phyloP scores from a whole-genome alignment of 352 stramenopile species.

The Globisporangium orthogonon region DNA sequence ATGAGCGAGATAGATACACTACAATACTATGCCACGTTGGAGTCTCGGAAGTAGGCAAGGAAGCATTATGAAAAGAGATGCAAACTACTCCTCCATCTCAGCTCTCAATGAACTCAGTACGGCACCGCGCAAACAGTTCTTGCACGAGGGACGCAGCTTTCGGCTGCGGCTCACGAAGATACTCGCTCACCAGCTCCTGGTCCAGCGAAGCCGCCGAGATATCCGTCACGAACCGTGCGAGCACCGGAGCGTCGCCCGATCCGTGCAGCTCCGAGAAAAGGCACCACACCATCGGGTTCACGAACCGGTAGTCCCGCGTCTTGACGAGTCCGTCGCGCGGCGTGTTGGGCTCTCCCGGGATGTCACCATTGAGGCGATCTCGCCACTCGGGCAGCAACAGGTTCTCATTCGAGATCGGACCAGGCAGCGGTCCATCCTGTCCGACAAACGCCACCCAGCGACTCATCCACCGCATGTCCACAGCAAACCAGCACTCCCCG shows the following conservation, averaged over 20 bases:
- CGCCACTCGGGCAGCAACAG: constrained; percentile 40
- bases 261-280: constrained; percentile 61
- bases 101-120: constrained; percentile 14
- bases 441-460: constrained; percentile 54
- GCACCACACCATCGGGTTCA: constrained; percentile 73
- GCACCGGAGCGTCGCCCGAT: constrained; percentile 34
- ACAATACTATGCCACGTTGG: too few species aligned
- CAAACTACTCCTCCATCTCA: neutral
- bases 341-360: constrained; percentile 33
- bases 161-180: constrained; percentile 35
- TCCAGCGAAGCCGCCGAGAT: constrained; percentile 34
- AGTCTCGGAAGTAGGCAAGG: too few species aligned
- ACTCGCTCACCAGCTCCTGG: constrained; percentile 20
- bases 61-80: too few species aligned
- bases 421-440: constrained; percentile 39
- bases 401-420: constrained; percentile 56
- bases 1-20: too few species aligned
- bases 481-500: constrained; percentile 69
- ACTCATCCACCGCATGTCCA: constrained; percentile 62
- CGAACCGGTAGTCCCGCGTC: constrained; percentile 55
- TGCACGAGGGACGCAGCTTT: constrained; percentile 38
- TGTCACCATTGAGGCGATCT: constrained; percentile 17
- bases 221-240: constrained; percentile 25
- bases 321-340: constrained; percentile 34
- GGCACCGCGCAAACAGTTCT: constrained; percentile 34